phyloP scores from a whole-genome alignment of 805 yeast genomes.

The Myxozyma neglecta region DNA sequence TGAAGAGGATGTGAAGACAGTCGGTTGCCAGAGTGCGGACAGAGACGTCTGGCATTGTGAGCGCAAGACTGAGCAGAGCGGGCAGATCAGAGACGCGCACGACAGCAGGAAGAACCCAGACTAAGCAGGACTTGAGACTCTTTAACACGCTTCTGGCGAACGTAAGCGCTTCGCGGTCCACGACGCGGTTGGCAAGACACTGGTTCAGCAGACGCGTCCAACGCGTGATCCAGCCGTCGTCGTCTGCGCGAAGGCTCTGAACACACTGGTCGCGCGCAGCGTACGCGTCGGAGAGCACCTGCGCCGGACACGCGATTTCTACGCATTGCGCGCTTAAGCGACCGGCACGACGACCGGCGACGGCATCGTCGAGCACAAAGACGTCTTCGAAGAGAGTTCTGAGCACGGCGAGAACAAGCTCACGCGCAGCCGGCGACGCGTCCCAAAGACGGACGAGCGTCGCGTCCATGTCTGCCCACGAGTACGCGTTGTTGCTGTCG shows the following conservation, averaged over 20 bases:
- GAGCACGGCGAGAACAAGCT: conserved; percentile 71
- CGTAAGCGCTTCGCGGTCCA: conserved; percentile 42
- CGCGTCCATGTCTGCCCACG: conserved; percentile 86
- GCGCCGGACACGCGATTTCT: conserved; percentile 73
- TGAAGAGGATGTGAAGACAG: conserved; percentile 83
- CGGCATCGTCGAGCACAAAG: conserved; percentile 85
- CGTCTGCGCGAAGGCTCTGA: conserved; percentile 61
- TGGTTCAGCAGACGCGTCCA: conserved; percentile 63
- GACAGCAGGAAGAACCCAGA: conserved; percentile 84
- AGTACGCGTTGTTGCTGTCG: too few species aligned
- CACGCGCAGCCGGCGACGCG: conserved; percentile 61
- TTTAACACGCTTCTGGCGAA: conserved; percentile 71
- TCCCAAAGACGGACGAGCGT: conserved; percentile 77
- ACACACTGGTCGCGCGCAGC: conserved; percentile 62
- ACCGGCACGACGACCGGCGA: conserved; percentile 77
- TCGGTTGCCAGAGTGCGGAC: conserved; percentile 74
- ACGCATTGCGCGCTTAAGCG: conserved; percentile 79
- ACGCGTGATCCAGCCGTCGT: conserved; percentile 81
- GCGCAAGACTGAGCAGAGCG: conserved; percentile 53
- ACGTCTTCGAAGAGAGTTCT: conserved; percentile 91
- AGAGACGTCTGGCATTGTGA: conserved; percentile 50
- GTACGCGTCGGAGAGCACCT: conserved; percentile 60
- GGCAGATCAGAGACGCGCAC: conserved; percentile 67
- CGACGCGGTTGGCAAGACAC: conserved; percentile 45
- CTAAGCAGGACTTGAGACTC: conserved; percentile 83